These are phyloP conservation scores for Paraglomus brasilianum DNA, from an alignment of 192 early-diverging fungal species.

Conservation along the genomic window DNA sequence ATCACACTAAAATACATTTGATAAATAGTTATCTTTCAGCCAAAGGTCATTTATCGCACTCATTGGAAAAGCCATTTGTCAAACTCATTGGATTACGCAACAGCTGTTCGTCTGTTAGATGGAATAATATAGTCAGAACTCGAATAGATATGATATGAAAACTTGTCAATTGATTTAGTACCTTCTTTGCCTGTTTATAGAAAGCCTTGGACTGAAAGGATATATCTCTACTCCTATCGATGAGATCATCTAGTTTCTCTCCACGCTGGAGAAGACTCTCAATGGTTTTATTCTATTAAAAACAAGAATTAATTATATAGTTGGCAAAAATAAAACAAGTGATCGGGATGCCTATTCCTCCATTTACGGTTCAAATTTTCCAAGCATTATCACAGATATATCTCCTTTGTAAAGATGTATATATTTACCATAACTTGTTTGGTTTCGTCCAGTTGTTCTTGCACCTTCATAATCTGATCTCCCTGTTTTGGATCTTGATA, in stretches of 20 bases:
- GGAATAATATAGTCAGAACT: too few relatives aligned
- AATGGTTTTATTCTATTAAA: constrained; percentile 60
- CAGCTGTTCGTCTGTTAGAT: too few relatives aligned
- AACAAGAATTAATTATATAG: neutral
- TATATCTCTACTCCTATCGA: constrained; percentile 77
- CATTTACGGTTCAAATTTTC: neutral
- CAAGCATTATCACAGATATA: neutral
- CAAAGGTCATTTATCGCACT: too few relatives aligned
- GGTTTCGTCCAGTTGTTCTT: constrained; percentile 95
- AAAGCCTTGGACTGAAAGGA: constrained; percentile 93
- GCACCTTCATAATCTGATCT: constrained; percentile 91
- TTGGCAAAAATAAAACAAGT: neutral
- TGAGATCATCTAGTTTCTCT: constrained; percentile 85
- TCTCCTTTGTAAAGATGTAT: too few relatives aligned
- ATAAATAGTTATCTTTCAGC: too few relatives aligned
- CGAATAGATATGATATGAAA: too few relatives aligned
- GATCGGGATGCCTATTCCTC: neutral
- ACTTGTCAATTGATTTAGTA: too few relatives aligned
- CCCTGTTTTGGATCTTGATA: constrained; percentile 92
- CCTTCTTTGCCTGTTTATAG: constrained; percentile 93
- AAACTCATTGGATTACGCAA: too few relatives aligned
- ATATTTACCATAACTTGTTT: constrained; percentile 79
- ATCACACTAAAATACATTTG: too few relatives aligned
- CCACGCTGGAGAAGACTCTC: constrained; percentile 85
- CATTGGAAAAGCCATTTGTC: too few relatives aligned